A percentile compares a stretch with the other conserved stretches of the same genome.
These are phyloP conservation scores for fission yeast (Schizosaccharomyces pombe) DNA, from an alignment of 805 yeast genomes.

Conservation along the genomic window DNA sequence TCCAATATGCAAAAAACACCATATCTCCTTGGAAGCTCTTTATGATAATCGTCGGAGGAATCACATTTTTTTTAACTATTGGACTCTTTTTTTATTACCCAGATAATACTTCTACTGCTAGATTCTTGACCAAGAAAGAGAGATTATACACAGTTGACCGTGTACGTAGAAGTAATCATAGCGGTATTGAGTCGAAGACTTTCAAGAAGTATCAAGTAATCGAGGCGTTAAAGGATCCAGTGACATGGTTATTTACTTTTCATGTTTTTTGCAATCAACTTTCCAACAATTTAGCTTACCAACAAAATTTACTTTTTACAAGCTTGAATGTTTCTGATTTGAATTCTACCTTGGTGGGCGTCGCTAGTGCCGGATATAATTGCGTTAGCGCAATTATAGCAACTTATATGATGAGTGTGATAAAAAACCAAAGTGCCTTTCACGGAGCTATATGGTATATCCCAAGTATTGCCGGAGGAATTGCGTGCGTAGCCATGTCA, in stretches of 20 bases:
- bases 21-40: constrained; percentile 27
- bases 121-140: constrained; percentile 21
- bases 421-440: constrained; percentile 17
- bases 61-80: constrained; percentile 22
- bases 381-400: constrained; percentile 14
- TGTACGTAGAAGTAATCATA: constrained; percentile 30
- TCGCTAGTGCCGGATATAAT: constrained; percentile 6
- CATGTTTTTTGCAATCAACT: constrained; percentile 16
- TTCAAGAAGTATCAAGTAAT: constrained; percentile 31
- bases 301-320: constrained; percentile 22
- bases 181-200: constrained; percentile 31
- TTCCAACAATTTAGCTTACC: constrained; percentile 33
- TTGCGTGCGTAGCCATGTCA: constrained; percentile 21
- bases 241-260: constrained; percentile 21
- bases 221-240: constrained; percentile 27
- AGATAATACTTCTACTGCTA: constrained; percentile 24
- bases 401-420: constrained; percentile 14
- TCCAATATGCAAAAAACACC: constrained; percentile 21
- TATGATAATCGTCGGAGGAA: constrained; percentile 32
- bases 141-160: constrained; percentile 27
- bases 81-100: constrained; percentile 19
- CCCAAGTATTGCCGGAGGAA: constrained; percentile 22
- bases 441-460: constrained; percentile 14
- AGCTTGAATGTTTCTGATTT: constrained; percentile 14
- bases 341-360: constrained; percentile 6